A percentile compares a stretch with the other conserved stretches of the same genome.
Evolutionary conservation across 2,329 filamentous ascomycete genomes (phyloP).

Genomic region (Bertia moriformis): DNA sequence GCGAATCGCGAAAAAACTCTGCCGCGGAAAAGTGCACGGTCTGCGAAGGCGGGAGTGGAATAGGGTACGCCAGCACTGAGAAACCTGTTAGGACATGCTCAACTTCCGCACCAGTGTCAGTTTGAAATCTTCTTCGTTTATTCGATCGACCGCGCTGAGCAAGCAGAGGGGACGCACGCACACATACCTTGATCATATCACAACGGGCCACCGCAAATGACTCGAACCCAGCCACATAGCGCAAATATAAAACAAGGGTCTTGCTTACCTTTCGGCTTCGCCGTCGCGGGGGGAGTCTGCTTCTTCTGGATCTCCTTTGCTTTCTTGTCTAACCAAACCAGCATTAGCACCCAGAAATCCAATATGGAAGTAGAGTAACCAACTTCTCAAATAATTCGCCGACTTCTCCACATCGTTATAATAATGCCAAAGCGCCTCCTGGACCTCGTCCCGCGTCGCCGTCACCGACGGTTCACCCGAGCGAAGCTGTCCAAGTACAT

Average conservation of each 20-base stretch:
- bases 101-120: slow-evolving; percentile 11
- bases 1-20: slow-evolving; percentile 67
- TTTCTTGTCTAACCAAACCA: slow-evolving; percentile 2
- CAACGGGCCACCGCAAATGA: too few species aligned
- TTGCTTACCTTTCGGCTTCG: slow-evolving; percentile 3
- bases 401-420: slow-evolving; percentile 86
- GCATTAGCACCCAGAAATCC: slow-evolving; percentile 2
- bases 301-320: slow-evolving; percentile 5
- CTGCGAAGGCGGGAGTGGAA: slow-evolving; percentile 14
- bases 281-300: neutral
- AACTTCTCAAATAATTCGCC: slow-evolving; percentile 64
- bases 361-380: slow-evolving; percentile 11
- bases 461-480: slow-evolving; percentile 39
- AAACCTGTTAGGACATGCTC: slow-evolving; percentile 1
- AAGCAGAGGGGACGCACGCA: too few species aligned
- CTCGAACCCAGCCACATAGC: neutral
- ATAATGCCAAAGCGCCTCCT: slow-evolving; percentile 88
- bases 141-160: too few species aligned
- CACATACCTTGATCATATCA: too few species aligned
- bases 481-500: slow-evolving; percentile 54
- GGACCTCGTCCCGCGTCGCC: slow-evolving; percentile 45
- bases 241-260: slow-evolving; percentile 1
- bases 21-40: slow-evolving; percentile 17
- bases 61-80: slow-evolving; percentile 6
- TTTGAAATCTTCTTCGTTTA: too few species aligned